Conservation (phyloP, 371 early-diverging fungal genomes). For the Apophysomyces variabilis region DNA sequence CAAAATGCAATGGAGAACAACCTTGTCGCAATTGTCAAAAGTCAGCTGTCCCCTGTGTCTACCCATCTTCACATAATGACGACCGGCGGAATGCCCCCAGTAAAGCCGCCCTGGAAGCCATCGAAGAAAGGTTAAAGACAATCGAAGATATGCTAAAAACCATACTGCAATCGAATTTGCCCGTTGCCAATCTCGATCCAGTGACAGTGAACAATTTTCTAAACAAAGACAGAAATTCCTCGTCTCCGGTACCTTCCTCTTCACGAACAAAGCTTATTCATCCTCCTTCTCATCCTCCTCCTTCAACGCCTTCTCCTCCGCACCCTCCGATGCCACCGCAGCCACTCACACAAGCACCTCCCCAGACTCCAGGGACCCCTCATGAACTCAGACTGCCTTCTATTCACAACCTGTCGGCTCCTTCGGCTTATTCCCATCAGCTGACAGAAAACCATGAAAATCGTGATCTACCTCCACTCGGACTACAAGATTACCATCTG, state of each 20-base stretch:
- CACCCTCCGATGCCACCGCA: conserved; percentile 15
- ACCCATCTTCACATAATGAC: conserved; percentile 33
- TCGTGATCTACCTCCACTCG: conserved; percentile 32
- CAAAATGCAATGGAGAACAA: conserved; percentile 56
- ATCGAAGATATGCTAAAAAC: conserved; percentile 52
- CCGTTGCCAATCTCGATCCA: conserved; percentile 29
- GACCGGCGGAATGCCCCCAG: conserved; percentile 41
- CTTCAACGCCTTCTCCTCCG: conserved; percentile 13
- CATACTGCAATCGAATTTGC: conserved; percentile 32
- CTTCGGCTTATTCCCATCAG: conserved; percentile 28
- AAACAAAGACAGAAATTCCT: conserved; percentile 18
- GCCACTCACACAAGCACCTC: conserved; percentile 12
- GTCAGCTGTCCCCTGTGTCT: conserved; percentile 43
- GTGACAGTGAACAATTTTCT: conserved; percentile 29
- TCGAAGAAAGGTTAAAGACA: conserved; percentile 48
- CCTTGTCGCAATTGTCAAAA: conserved; percentile 60
- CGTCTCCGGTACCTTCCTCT: conserved; percentile 21
- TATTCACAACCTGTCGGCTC: conserved; percentile 39
- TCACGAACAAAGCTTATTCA: conserved; percentile 5
- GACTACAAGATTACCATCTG: conserved; percentile 29
- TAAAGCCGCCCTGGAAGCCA: conserved; percentile 47
- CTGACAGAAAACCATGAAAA: conserved; percentile 20
- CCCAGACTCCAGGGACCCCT: conserved; percentile 10
- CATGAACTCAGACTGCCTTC: conserved; percentile 40
- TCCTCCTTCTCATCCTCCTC: conserved; percentile 12